Evolutionary conservation across 345 rosid genomes (phyloP).

Genomic region (Barbarea vulgaris): DNA sequence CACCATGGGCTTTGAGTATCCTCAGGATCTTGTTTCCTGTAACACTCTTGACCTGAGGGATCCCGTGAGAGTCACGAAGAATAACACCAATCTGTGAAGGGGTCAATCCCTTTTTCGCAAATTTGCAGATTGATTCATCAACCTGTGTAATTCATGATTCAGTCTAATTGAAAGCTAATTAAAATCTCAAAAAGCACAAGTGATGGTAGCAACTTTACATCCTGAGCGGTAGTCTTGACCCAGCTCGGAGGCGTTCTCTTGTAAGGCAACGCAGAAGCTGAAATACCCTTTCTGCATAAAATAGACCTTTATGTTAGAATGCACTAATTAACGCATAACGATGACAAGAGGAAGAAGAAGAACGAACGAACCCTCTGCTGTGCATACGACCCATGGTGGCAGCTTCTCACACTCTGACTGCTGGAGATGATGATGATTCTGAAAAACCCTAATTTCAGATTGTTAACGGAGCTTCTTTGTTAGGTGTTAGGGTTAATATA

Average conservation of each 20-base stretch:
- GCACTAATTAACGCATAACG: neutral
- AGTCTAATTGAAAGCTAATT: neutral
- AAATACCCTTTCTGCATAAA: slow-evolving; percentile 70
- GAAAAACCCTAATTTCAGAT: slow-evolving; percentile 10
- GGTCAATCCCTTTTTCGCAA: slow-evolving; percentile 69
- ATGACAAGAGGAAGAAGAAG: neutral
- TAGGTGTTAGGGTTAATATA: slow-evolving; percentile 19
- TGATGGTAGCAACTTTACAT: slow-evolving; percentile 43
- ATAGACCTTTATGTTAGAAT: slow-evolving; percentile 2
- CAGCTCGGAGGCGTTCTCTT: slow-evolving; percentile 83
- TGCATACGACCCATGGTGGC: slow-evolving; percentile 91
- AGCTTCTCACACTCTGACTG: slow-evolving; percentile 16
- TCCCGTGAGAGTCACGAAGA: slow-evolving; percentile 76
- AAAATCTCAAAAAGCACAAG: neutral
- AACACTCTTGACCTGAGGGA: slow-evolving; percentile 65
- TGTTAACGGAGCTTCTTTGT: neutral
- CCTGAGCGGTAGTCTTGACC: slow-evolving; percentile 67
- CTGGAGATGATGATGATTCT: neutral
- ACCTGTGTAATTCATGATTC: slow-evolving; percentile 45
- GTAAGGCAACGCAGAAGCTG: slow-evolving; percentile 87
- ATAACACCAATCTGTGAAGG: slow-evolving; percentile 76
- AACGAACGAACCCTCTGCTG: slow-evolving; percentile 58
- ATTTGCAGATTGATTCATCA: slow-evolving; percentile 65
- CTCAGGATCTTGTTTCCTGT: slow-evolving; percentile 70
- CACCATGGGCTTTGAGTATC: slow-evolving; percentile 66